A percentile compares a stretch with the other conserved stretches of the same genome.
These are phyloP conservation scores for Pilatotrama ljubarskyi DNA, from an alignment of 768 basidiomycete species.

Conservation along the genomic window DNA sequence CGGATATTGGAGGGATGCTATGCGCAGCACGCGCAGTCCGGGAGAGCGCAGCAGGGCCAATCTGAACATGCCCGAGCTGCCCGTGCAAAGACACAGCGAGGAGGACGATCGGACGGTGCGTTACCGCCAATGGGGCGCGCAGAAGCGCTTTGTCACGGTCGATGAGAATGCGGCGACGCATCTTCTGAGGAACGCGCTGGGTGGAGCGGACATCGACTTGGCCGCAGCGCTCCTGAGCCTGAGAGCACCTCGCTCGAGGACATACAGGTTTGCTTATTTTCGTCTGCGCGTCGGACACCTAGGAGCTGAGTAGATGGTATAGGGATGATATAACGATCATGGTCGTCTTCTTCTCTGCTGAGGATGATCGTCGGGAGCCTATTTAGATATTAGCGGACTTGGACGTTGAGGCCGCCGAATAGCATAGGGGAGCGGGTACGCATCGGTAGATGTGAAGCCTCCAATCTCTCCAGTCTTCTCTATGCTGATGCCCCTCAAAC, in stretches of 20 bases:
- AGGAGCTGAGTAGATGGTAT: neutral
- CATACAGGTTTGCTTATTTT: conserved; percentile 37
- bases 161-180: conserved; percentile 51
- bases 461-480: neutral
- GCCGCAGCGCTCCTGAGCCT: conserved; percentile 41
- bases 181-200: conserved; percentile 54
- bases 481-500: neutral
- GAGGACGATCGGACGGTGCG: conserved; percentile 36
- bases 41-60: neutral
- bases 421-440: neutral
- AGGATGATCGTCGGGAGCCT: conserved; percentile 7
- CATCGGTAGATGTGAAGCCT: neutral
- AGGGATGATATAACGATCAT: conserved; percentile 38
- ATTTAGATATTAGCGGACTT: neutral
- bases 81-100: conserved; percentile 30
- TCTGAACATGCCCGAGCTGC: conserved; percentile 27
- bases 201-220: conserved; percentile 48
- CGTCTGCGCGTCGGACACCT: neutral
- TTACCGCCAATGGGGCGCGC: conserved; percentile 38
- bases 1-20: conserved; percentile 44
- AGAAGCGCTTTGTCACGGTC: conserved; percentile 42
- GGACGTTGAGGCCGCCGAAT: neutral
- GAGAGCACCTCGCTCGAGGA: conserved; percentile 38
- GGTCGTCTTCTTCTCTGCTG: conserved; percentile 27
- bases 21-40: conserved; percentile 16